Evolutionary conservation across 345 rosid species (phyloP), one percentile per base, ranked within the genome.

Genomic region (Diplotaxis tenuifolia): DNA sequence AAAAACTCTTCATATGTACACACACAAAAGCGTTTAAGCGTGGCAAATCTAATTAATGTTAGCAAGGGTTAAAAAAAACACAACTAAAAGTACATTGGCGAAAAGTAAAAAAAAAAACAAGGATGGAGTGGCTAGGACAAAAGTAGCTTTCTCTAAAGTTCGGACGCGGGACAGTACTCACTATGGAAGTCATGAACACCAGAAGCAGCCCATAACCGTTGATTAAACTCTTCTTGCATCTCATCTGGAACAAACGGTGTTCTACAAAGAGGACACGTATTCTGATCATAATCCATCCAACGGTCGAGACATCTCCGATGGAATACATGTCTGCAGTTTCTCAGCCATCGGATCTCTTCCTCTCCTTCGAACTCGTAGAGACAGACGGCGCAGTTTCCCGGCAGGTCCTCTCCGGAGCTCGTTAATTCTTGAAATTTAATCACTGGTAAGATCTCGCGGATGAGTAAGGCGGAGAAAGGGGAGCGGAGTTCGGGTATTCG

Each of bases 221-320:
- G 90, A 83, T 91, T 83, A 34, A 87, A 89, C 84, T 87, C 96
- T 9, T 88, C 91, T 80, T 81, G 94, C 89, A 89, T 76, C 82
- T 86, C 92, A 67, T 88, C 90, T 0, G 97, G 96, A 55, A 91
- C 90, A 6, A 89, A 87, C 23, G 86, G 79, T 1, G 90, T 87
- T 82, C 98, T 84, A 42, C 97, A 93, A 1, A 93, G 96, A 3
- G 96, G 98, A 69, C 98, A 93, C 7, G 93, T 93, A 72, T 82
- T 80, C 85, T 88, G 88, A 63, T 89, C 97, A 1, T 88, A 91
- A 80, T 91, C 96, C 89, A 93, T 89, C 98, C 98, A 93, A 73
- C 92, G 93, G 89, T 90, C 97, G 65, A 93, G 61, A 78, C 98
- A 93, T 3, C 79, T 79, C 78, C 91, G 59, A 67, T 93, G 98